phyloP scores from a whole-genome alignment of 108 stramenopile species.

The Phaeodactylum tricornutum region DNA sequence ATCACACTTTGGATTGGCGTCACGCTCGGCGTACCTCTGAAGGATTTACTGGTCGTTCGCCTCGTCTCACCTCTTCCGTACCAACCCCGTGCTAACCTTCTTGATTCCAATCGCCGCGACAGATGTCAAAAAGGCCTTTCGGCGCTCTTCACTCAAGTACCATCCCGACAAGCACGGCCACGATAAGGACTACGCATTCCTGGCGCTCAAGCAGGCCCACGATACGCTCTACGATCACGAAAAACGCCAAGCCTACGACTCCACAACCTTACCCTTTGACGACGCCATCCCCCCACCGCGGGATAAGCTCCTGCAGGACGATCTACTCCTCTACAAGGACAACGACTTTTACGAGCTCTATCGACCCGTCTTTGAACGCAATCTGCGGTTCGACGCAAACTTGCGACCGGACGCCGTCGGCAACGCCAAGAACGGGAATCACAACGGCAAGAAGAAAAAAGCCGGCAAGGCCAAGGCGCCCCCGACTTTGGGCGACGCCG shows the following conservation, averaged over 20 bases:
- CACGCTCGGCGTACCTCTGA: too few relatives aligned
- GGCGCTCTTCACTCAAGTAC: constrained; percentile 66
- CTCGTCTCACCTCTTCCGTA: too few relatives aligned
- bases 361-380: constrained; percentile 69
- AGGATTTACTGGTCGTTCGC: too few relatives aligned
- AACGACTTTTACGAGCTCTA: constrained; percentile 29
- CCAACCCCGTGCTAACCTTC: too few relatives aligned
- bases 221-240: constrained; percentile 72
- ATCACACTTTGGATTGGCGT: too few relatives aligned
- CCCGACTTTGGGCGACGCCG: constrained; percentile 82
- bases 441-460: constrained; percentile 16
- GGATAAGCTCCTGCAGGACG: constrained; percentile 4
- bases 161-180: constrained; percentile 86
- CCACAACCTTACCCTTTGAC: constrained; percentile 86
- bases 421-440: constrained; percentile 8
- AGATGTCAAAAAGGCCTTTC: constrained; percentile 71
- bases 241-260: constrained; percentile 90
- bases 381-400: constrained; percentile 82
- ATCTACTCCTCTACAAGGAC: constrained; percentile 6
- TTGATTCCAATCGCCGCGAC: too few relatives aligned
- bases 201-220: constrained; percentile 91
- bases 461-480: constrained; percentile 22
- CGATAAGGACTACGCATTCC: constrained; percentile 89
- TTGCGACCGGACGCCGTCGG: constrained; percentile 25
- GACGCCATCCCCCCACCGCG: constrained; percentile 73